These are phyloP conservation scores for Trifolium subterraneum DNA, from an alignment of 306 rosid species.

Conservation along the genomic window DNA sequence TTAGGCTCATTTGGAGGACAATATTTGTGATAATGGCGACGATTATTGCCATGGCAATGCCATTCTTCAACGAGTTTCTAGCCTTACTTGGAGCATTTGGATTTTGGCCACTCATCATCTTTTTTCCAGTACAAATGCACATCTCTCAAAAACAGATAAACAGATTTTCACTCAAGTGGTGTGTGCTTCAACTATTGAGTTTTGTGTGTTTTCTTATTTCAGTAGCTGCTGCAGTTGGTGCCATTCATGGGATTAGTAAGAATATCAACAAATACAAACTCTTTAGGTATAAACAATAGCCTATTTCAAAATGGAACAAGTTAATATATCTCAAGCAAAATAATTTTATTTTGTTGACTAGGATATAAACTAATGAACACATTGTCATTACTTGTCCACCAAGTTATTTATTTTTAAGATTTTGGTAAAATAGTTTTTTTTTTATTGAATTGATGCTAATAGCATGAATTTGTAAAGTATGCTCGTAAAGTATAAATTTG, in stretches of 20 bases:
- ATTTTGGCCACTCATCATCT: constrained; percentile 67
- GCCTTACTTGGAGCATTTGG: constrained; percentile 69
- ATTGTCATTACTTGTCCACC: too few species aligned
- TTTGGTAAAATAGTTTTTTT: too few species aligned
- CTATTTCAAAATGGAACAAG: neutral
- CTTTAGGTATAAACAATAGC: constrained; percentile 50
- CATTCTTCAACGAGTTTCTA: constrained; percentile 67
- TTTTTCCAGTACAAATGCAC: constrained; percentile 70
- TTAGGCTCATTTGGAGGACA: constrained; percentile 64
- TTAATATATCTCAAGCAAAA: neutral
- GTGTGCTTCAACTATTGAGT: constrained; percentile 54
- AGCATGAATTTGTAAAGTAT: too few species aligned
- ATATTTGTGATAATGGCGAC: constrained; percentile 46
- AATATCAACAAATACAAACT: constrained; percentile 52
- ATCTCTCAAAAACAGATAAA: constrained; percentile 50
- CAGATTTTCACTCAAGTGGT: constrained; percentile 48
- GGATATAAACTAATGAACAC: too few species aligned
- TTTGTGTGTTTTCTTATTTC: constrained; percentile 52
- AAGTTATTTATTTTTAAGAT: too few species aligned
- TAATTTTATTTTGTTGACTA: neutral
- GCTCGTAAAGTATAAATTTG: too few species aligned
- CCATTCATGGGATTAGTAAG: constrained; percentile 54
- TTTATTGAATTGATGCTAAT: too few species aligned
- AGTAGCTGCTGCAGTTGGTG: constrained; percentile 45
- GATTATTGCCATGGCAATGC: constrained; percentile 53